phyloP scores from a whole-genome alignment of 202 grass and related monocot species.

The Carex sylvatica region DNA sequence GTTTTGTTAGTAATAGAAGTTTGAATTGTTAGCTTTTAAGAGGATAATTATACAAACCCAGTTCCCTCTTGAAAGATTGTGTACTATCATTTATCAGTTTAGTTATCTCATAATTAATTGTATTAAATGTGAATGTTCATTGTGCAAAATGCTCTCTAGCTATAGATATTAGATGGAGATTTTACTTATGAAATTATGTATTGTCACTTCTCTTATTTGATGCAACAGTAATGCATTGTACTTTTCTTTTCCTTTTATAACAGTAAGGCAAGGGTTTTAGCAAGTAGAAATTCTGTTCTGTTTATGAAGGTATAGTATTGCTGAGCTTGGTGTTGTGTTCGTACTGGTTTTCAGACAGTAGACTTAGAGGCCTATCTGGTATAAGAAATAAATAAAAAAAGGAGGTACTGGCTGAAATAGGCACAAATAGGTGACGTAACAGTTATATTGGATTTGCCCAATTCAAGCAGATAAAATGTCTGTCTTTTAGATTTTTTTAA shows the following conservation, averaged over 20 bases:
- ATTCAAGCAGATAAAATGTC: background rate
- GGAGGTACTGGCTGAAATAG: background rate
- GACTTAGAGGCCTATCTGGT: background rate
- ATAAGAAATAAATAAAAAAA: conserved; percentile 7
- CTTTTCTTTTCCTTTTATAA: background rate
- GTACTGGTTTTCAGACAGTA: conserved; percentile 1
- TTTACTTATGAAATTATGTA: background rate
- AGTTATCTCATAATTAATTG: conserved; percentile 13
- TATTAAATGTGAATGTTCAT: conserved; percentile 9
- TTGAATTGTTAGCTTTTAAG: background rate
- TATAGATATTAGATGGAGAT: conserved; percentile 17
- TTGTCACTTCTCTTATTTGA: background rate
- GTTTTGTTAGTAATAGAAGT: conserved; percentile 12
- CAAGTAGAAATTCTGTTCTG: background rate
- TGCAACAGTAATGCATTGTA: background rate
- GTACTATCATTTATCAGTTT: background rate
- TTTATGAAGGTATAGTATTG: background rate
- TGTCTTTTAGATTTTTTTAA: background rate
- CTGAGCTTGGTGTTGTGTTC: background rate
- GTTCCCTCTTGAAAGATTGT: background rate
- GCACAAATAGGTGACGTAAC: background rate
- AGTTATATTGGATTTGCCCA: background rate
- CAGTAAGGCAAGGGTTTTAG: background rate
- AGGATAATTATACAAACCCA: conserved; percentile 1
- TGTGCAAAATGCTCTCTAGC: background rate